Conservation (phyloP, 1,139 yeast genomes). For the Zygosaccharomyces sapae region DNA sequence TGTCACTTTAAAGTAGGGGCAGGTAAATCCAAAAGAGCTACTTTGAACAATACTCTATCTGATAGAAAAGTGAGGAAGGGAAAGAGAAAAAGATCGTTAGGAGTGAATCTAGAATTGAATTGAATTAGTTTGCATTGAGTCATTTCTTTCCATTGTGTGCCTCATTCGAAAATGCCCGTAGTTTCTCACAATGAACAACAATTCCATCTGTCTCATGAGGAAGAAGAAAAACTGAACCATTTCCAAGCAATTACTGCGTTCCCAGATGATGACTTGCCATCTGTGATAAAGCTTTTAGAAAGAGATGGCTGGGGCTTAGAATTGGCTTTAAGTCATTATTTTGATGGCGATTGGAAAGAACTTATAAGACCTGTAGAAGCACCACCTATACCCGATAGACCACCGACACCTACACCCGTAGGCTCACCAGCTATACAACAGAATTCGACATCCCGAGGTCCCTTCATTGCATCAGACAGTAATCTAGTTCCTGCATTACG, state of each 20-base stretch:
- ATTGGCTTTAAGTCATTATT: slow-evolving; percentile 39
- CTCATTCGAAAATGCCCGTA: slow-evolving; percentile 26
- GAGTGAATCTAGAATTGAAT: background rate
- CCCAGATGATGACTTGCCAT: slow-evolving; percentile 37
- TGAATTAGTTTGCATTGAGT: background rate
- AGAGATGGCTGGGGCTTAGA: slow-evolving; percentile 42
- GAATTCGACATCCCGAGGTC: slow-evolving; percentile 7
- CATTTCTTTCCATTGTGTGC: background rate
- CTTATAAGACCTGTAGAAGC: slow-evolving; percentile 21
- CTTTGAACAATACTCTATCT: background rate
- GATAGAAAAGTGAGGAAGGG: background rate
- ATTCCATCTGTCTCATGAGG: slow-evolving; percentile 37
- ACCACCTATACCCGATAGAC: slow-evolving; percentile 21
- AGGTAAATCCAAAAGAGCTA: background rate
- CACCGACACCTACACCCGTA: slow-evolving; percentile 18
- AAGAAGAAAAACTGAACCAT: slow-evolving; percentile 39
- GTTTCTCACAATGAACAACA: slow-evolving; percentile 23
- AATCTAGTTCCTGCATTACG: slow-evolving; percentile 32
- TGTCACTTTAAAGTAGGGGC: background rate
- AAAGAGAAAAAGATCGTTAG: background rate
- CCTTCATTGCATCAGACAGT: slow-evolving; percentile 14
- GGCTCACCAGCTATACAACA: slow-evolving; percentile 10
- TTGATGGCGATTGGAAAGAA: slow-evolving; percentile 38
- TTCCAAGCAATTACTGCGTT: slow-evolving; percentile 39
- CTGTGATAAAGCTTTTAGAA: slow-evolving; percentile 35